These are phyloP conservation scores for Haematococcus lacustris DNA, from an alignment of 139 green algal genomes.

Conservation along the genomic window DNA sequence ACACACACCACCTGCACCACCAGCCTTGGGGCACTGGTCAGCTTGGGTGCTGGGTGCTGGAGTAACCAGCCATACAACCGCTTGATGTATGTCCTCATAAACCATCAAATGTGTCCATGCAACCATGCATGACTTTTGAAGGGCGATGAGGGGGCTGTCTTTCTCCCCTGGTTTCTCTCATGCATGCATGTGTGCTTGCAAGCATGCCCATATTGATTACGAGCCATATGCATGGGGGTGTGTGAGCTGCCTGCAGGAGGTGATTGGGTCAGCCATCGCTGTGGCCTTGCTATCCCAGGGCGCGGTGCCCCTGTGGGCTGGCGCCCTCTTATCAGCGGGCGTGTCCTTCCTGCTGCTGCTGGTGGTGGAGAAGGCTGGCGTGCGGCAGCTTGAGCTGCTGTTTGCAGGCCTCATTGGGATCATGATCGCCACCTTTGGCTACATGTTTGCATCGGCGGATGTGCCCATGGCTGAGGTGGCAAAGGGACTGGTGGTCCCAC, in stretches of 20 bases:
- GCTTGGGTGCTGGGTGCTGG: too few relatives aligned
- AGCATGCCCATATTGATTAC: neutral
- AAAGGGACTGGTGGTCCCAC: slow-evolving; percentile 51
- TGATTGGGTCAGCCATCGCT: slow-evolving; percentile 70
- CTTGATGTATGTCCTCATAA: too few relatives aligned
- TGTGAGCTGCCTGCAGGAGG: slow-evolving; percentile 39
- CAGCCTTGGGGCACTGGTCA: too few relatives aligned
- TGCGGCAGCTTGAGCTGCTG: slow-evolving; percentile 68
- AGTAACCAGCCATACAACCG: too few relatives aligned
- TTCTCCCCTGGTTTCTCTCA: too few relatives aligned
- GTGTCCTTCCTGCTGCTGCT: slow-evolving; percentile 56
- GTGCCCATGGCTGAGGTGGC: slow-evolving; percentile 36
- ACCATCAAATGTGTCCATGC: too few relatives aligned
- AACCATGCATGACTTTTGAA: too few relatives aligned
- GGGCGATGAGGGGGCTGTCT: too few relatives aligned
- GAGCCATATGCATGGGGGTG: neutral
- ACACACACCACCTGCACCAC: too few relatives aligned
- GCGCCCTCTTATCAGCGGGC: slow-evolving; percentile 33
- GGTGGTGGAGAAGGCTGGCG: slow-evolving; percentile 45
- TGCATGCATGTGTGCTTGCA: too few relatives aligned
- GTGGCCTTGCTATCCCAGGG: slow-evolving; percentile 64
- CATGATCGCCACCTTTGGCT: slow-evolving; percentile 60
- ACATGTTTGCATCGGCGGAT: slow-evolving; percentile 34
- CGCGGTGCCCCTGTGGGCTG: slow-evolving; percentile 58
- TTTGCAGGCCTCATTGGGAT: slow-evolving; percentile 54